Evolutionary conservation across 768 basidiomycete genomes (phyloP).

Genomic region (Rhodotorula toruloides): DNA sequence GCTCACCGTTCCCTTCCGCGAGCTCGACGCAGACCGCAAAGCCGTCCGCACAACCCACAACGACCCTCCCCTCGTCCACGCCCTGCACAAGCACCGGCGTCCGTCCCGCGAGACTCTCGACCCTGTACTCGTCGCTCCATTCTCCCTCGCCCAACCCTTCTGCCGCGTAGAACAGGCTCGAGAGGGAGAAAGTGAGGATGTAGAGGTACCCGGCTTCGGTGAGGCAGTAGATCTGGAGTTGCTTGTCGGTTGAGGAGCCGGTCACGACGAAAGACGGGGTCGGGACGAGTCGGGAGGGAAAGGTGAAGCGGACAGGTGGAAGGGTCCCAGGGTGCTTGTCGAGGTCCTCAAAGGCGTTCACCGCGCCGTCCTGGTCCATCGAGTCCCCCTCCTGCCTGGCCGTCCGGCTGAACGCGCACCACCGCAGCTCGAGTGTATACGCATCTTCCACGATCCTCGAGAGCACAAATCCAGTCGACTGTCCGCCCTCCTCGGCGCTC

Average conservation of each 20-base stretch:
- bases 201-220: conserved; percentile 67
- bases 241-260: neutral
- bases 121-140: conserved; percentile 58
- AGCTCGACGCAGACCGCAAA: conserved; percentile 5
- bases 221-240: conserved; percentile 64
- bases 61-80: conserved; percentile 19
- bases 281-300: conserved; percentile 29
- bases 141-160: conserved; percentile 49
- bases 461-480: conserved; percentile 55
- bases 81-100: conserved; percentile 17
- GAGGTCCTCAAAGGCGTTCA: conserved; percentile 7
- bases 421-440: conserved; percentile 67
- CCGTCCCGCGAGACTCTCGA: conserved; percentile 44
- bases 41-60: conserved; percentile 22
- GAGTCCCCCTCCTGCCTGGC: neutral
- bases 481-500: conserved; percentile 49
- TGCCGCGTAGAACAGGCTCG: conserved; percentile 43
- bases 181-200: conserved; percentile 63
- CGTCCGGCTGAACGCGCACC: conserved; percentile 49
- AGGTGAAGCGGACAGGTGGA: conserved; percentile 62
- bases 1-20: conserved; percentile 2
- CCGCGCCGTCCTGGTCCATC: neutral
- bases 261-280: conserved; percentile 9
- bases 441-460: conserved; percentile 69
- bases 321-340: conserved; percentile 45